phyloP scores from a whole-genome alignment of 2,329 filamentous ascomycete genomes.

The Arthrobotrys pseudoclavata region DNA sequence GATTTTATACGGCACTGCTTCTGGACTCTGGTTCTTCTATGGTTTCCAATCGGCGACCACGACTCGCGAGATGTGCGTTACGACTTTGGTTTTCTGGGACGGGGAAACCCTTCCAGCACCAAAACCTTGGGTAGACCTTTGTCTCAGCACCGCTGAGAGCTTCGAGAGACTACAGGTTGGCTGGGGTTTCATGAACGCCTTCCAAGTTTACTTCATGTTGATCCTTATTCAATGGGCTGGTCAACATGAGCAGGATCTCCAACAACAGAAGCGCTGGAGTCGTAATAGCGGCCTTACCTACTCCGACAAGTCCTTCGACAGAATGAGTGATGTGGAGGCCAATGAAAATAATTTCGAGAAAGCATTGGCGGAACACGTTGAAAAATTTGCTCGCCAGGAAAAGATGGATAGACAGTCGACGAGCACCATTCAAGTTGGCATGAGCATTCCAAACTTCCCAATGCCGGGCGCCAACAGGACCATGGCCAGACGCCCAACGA shows the following conservation, averaged over 20 bases:
- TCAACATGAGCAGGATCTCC: slow-evolving; percentile 43
- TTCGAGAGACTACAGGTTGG: slow-evolving; percentile 46
- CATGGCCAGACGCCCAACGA: slow-evolving; percentile 9
- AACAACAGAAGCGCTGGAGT: slow-evolving; percentile 52
- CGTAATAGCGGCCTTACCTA: slow-evolving; percentile 47
- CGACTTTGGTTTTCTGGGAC: slow-evolving; percentile 49
- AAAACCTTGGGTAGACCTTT: slow-evolving; percentile 45
- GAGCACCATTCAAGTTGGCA: slow-evolving; percentile 28
- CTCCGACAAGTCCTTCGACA: slow-evolving; percentile 46
- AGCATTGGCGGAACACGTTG: slow-evolving; percentile 34
- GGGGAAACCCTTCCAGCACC: slow-evolving; percentile 53
- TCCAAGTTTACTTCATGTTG: slow-evolving; percentile 59
- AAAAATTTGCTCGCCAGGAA: slow-evolving; percentile 40
- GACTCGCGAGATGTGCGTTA: slow-evolving; percentile 46
- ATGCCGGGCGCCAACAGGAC: slow-evolving; percentile 38
- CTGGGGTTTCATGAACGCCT: slow-evolving; percentile 56
- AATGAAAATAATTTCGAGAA: slow-evolving; percentile 31
- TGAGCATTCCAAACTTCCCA: slow-evolving; percentile 56
- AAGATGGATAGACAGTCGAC: slow-evolving; percentile 44
- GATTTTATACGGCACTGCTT: slow-evolving; percentile 46
- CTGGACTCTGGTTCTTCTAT: slow-evolving; percentile 53
- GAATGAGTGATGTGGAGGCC: slow-evolving; percentile 43
- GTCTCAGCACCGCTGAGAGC: slow-evolving; percentile 39
- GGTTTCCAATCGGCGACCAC: slow-evolving; percentile 53
- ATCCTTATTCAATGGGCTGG: slow-evolving; percentile 43